phyloP scores from a whole-genome alignment of 495 filamentous ascomycete species.

The Talaromyces thailandensis region DNA sequence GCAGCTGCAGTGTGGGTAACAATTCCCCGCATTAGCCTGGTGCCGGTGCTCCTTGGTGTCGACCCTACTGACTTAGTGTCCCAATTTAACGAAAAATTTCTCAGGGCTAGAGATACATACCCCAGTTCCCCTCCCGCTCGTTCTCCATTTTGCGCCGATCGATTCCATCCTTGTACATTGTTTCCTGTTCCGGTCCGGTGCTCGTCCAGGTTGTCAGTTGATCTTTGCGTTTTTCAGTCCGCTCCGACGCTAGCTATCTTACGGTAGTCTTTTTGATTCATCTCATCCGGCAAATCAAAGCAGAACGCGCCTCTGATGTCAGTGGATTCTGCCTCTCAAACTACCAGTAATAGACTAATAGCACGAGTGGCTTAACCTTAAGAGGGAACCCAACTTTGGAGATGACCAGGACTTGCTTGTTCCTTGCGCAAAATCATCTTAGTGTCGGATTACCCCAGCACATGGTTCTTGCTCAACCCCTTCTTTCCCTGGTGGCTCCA shows the following conservation, averaged over 20 bases:
- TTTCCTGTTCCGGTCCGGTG: not conserved
- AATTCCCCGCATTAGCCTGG: not conserved
- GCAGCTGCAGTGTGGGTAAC: not conserved
- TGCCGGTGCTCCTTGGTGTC: not conserved
- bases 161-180: not conserved
- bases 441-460: not conserved
- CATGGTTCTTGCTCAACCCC: not conserved
- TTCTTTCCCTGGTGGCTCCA: not conserved
- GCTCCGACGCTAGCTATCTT: conserved; percentile 1
- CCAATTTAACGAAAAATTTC: not conserved
- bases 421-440: not conserved
- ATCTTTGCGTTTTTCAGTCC: conserved; percentile 2
- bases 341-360: not conserved
- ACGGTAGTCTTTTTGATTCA: not conserved
- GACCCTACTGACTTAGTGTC: not conserved
- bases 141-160: not conserved
- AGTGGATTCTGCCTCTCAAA: not conserved
- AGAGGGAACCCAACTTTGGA: not conserved
- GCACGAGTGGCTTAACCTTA: not conserved
- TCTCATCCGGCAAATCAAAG: not conserved
- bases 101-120: not conserved
- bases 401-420: not conserved
- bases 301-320: not conserved
- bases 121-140: not conserved
- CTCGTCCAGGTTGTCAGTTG: not conserved